Conservation (phyloP, 352 stramenopile species). For the Phytophthora sansomeana region DNA sequence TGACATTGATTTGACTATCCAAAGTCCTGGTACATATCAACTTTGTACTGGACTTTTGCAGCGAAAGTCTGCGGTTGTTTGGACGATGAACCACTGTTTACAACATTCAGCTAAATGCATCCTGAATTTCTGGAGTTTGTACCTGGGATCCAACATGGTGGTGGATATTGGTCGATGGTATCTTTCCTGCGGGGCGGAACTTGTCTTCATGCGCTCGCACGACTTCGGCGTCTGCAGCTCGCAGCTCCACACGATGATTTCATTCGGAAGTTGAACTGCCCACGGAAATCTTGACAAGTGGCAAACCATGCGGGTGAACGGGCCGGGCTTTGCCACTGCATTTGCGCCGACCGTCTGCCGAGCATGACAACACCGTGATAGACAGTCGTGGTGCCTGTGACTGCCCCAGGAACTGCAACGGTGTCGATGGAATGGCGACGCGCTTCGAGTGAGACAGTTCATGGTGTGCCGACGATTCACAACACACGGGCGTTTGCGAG, state of each 20-base stretch:
- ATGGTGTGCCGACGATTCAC: neutral
- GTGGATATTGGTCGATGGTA: neutral
- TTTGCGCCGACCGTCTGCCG: slow-evolving; percentile 19
- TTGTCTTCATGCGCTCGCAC: neutral
- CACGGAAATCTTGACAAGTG: slow-evolving; percentile 23
- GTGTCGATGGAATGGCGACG: slow-evolving; percentile 15
- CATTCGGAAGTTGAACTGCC: neutral
- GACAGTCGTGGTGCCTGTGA: slow-evolving; percentile 1
- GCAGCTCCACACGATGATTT: neutral
- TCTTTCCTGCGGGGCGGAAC: neutral
- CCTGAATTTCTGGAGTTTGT: neutral
- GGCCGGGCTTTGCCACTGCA: neutral
- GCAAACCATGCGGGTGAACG: slow-evolving; percentile 8
- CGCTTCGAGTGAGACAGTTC: slow-evolving; percentile 13
- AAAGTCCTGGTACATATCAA: neutral
- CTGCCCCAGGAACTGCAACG: neutral
- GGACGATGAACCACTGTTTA: too few relatives aligned
- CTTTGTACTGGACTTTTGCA: neutral
- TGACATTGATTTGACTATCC: neutral
- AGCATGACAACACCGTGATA: slow-evolving; percentile 10
- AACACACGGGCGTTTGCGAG: neutral
- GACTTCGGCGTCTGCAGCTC: neutral
- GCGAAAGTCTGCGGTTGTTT: neutral
- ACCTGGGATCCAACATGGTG: neutral
- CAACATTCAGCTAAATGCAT: too few relatives aligned